Evolutionary conservation across 257 asterid genomes (phyloP), one percentile per base, ranked within the genome.

Genomic region (Leptodermis oblonga): DNA sequence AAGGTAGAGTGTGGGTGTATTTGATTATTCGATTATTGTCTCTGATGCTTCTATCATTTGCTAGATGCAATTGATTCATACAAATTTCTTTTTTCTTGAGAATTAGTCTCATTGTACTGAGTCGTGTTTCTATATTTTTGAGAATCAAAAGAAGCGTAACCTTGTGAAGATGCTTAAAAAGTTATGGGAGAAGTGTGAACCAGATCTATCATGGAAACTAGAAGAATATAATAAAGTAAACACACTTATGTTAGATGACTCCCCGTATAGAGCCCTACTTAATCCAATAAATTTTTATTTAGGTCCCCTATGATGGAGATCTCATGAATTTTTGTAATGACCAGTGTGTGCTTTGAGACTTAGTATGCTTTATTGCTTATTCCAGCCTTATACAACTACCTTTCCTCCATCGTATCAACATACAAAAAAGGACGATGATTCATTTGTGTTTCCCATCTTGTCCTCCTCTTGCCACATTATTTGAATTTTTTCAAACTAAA

Each of bases 241-340:
- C 76, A 92, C 98, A 4, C 87, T 92, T 73, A 73, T 92, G 80
- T 67, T 92, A 74, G 98, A 92, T 55, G 98, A 92, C 73, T 82
- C 96, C 73, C 98, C 97, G 5, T 79, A 79, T 73, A 90, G 90
- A 77, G 95, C 98, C 62, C 67, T 90, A 36, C 71, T 79, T 70
- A 92, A 92, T 80, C 98, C 97, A 5, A 96, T 90, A 84, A 84
- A 86, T 79, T 76, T 41, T 53, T 74, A 69, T 34, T 17, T 26
- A 65, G 60, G 73, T 63, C 28, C 17, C 74, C 71, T 76, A 23
- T 62, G 54, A 18, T 36, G 45, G 63, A 25, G 26, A 62, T 54
- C 54, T 53, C 41, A 65, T 75, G 42, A 69, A 51, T 56, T 56
- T 56, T 77, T 41, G n/a, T 53, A 69, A 23, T 59, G 64, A n/a